Conservation (phyloP, 2,329 filamentous ascomycete species). For the Pyrenophora graminea region DNA sequence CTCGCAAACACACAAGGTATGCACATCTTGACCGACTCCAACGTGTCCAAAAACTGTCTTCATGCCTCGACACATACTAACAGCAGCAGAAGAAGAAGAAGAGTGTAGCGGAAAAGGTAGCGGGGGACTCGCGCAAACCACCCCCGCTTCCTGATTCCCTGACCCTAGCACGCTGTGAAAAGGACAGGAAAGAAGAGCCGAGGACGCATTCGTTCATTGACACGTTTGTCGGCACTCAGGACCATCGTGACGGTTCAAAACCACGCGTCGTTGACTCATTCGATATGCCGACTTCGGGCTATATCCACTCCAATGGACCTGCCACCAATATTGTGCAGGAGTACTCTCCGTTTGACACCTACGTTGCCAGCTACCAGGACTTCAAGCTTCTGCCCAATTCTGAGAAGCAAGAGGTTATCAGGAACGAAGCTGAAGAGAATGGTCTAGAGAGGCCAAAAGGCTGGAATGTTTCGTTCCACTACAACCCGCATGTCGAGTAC, state of each 20-base stretch:
- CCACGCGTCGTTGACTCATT: not conserved
- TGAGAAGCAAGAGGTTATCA: conserved; percentile 57
- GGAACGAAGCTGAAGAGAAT: conserved; percentile 60
- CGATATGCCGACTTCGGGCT: conserved; percentile 28
- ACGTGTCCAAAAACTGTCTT: no score
- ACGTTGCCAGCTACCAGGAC: conserved; percentile 30
- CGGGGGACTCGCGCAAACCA: not conserved
- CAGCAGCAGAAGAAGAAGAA: conserved; percentile 1
- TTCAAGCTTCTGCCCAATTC: conserved; percentile 40
- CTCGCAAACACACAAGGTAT: not conserved
- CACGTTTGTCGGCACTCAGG: conserved; percentile 17
- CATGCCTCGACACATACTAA: conserved; percentile 1
- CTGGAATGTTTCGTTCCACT: conserved; percentile 92
- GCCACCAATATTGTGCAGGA: conserved; percentile 43
- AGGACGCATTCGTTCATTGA: conserved; percentile 9
- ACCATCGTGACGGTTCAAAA: conserved; percentile 14
- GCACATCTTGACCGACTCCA: not conserved
- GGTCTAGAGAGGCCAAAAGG: conserved; percentile 80
- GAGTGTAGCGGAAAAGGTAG: not conserved
- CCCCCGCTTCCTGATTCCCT: not conserved
- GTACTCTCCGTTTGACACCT: conserved; percentile 38
- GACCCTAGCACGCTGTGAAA: conserved; percentile 6
- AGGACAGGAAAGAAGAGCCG: conserved; percentile 5
- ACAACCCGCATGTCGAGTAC: conserved; percentile 91
- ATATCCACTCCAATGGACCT: conserved; percentile 22